Evolutionary conservation across 352 stramenopile species (phyloP).

Genomic region (Blastocystis sp.): DNA sequence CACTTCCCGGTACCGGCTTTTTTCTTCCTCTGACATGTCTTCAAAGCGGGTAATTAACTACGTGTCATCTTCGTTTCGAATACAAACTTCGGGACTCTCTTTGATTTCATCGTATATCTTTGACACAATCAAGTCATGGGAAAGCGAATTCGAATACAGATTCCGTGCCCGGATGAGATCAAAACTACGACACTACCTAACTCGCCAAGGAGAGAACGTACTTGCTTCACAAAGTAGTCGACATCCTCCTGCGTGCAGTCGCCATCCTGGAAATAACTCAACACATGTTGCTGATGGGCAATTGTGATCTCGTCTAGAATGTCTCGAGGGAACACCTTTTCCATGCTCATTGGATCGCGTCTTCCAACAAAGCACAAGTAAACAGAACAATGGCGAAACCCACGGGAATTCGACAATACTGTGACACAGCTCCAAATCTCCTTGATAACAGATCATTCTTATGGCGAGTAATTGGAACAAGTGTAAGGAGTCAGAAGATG

Average conservation of each 20-base stretch:
- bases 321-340: background rate
- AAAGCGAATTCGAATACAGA: slow-evolving; percentile 24
- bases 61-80: background rate
- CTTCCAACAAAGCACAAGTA: no score
- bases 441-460: no score
- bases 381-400: no score
- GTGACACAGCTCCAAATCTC: no score
- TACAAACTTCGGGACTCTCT: background rate
- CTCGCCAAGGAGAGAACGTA: background rate
- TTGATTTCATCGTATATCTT: slow-evolving; percentile 14
- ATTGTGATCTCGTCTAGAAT: slow-evolving; percentile 27
- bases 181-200: slow-evolving; percentile 42
- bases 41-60: background rate
- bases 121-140: background rate
- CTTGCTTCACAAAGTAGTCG: background rate
- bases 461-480: no score
- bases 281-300: slow-evolving; percentile 25
- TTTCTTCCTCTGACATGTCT: background rate
- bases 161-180: slow-evolving; percentile 40
- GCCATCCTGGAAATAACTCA: slow-evolving; percentile 33
- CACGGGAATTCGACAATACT: no score
- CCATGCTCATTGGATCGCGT: no score
- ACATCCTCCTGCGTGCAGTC: slow-evolving; percentile 28
- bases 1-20: background rate
- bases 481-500: no score